Base-by-base conservation (phyloP, 2,329 filamentous ascomycete genomes). In the Fusarium torreyae region DNA sequence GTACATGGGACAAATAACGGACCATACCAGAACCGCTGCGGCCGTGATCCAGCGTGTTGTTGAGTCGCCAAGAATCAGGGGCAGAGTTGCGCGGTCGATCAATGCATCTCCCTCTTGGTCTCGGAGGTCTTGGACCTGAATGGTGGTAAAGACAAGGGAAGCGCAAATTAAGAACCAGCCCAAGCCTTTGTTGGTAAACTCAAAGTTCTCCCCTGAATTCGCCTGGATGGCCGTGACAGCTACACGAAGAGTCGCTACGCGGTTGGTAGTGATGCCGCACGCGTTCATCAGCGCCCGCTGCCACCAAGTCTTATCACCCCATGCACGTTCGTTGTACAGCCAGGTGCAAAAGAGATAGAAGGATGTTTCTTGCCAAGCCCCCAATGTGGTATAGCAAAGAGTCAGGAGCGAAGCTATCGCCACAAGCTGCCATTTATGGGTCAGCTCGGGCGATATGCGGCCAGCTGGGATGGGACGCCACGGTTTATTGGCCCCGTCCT, bases 401-500 rank as follows among this genome's bases (percentile, higher is more conserved):
- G 52, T 45, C 13, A 77, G 43, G 9, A 67, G 65, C 9, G 70
- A 22, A 3, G 71, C 75, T 26, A 78, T 69, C 6, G 71, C 49
- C 0, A 44, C 9, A 0, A 80, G 62, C 9, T 80, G 62, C 69
- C 62, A 34, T 45, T 48, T 57, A 17, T 67, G 61, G 2, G 76
- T 61, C 33, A 74, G 20, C 6, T 73, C 68, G 8, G 75, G 18
- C 39, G 72, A 76, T 13, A 81, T 68, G 2, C 72, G 70, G 4
- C 74, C 73, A 7, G 75, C 69, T 6, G 74, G 71, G 5, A 77
- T 71, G 1, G 78, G 75, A 0, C 78, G 72, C 76, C 75, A 80
- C 11, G 80, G 79, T 54, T 83, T 83, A 74, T 84, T 84, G 51
- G 80, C 52, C 0, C 43, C 33, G 66, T 83, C 82, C 59, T 84